A percentile compares a stretch with the other conserved stretches of the same genome.
These are phyloP conservation scores for Diaporthe amygdali DNA, from an alignment of 2,329 filamentous ascomycete genomes.

Conservation along the genomic window DNA sequence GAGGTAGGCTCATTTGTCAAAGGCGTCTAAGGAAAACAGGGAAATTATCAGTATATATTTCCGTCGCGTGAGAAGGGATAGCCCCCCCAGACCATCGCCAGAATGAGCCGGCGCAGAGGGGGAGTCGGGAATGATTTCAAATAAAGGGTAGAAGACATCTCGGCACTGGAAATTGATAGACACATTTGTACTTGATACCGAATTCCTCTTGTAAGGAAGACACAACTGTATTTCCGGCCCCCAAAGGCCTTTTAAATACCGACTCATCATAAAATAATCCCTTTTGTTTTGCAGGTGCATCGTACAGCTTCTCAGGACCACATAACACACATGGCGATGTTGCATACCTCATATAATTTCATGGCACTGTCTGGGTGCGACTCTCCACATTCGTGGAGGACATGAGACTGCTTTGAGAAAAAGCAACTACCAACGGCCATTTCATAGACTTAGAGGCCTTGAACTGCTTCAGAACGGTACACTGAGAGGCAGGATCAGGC, in stretches of 20 bases:
- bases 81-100: neutral
- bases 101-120: neutral
- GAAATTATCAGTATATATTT: neutral
- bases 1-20: neutral
- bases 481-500: too few relatives aligned
- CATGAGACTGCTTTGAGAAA: too few relatives aligned
- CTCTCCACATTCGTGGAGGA: too few relatives aligned
- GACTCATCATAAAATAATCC: neutral
- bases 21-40: neutral
- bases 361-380: too few relatives aligned
- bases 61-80: neutral
- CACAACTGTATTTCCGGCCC: neutral
- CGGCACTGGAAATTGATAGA: slow-evolving; percentile 22
- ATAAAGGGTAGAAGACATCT: slow-evolving; percentile 17
- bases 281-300: neutral
- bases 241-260: neutral
- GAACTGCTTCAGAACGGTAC: too few relatives aligned
- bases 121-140: neutral
- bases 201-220: neutral
- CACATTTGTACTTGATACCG: slow-evolving; percentile 4
- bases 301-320: neutral
- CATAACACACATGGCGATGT: too few relatives aligned
- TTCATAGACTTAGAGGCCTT: too few relatives aligned
- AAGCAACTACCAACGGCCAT: too few relatives aligned
- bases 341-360: too few relatives aligned